Evolutionary conservation across 345 rosid genomes (phyloP).

Genomic region (Populus tremula): DNA sequence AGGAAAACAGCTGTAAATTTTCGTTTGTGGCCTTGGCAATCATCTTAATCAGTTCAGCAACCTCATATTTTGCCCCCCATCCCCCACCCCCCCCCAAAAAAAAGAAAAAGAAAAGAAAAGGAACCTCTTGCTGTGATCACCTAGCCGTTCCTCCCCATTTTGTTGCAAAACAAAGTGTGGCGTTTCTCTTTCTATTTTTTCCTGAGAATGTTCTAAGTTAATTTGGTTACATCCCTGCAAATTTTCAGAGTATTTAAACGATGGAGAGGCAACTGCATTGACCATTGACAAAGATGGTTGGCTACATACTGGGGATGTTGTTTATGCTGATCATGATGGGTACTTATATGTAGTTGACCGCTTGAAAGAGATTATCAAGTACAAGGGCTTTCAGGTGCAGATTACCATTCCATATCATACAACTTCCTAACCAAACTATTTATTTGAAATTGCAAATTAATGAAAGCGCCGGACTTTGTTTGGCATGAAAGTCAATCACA

Average conservation of each 20-base stretch:
- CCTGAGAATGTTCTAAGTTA: background rate
- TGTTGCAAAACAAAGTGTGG: background rate
- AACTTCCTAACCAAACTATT: background rate
- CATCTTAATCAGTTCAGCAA: background rate
- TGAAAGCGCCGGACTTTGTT: background rate
- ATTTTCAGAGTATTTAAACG: conserved; percentile 61
- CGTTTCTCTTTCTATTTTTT: background rate
- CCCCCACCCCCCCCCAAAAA: too few relatives aligned
- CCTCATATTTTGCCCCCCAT: background rate
- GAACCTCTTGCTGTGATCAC: background rate
- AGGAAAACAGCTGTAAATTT: background rate
- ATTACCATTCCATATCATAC: background rate
- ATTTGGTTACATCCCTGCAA: background rate
- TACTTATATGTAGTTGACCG: conserved; percentile 63
- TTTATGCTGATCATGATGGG: conserved; percentile 72
- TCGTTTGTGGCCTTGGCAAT: background rate
- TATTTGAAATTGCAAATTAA: background rate
- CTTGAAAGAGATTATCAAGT: conserved; percentile 78
- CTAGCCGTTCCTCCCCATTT: background rate
- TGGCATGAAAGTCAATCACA: background rate
- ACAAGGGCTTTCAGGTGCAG: conserved; percentile 83
- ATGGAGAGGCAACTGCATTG: conserved; percentile 54
- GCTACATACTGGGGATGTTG: conserved; percentile 88
- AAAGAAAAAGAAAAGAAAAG: too few relatives aligned
- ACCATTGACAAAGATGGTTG: conserved; percentile 63